A percentile compares a stretch with the other conserved stretches of the same genome.
These are phyloP conservation scores for Colletotrichum lini DNA, from an alignment of 2,329 filamentous ascomycete genomes.

Conservation along the genomic window DNA sequence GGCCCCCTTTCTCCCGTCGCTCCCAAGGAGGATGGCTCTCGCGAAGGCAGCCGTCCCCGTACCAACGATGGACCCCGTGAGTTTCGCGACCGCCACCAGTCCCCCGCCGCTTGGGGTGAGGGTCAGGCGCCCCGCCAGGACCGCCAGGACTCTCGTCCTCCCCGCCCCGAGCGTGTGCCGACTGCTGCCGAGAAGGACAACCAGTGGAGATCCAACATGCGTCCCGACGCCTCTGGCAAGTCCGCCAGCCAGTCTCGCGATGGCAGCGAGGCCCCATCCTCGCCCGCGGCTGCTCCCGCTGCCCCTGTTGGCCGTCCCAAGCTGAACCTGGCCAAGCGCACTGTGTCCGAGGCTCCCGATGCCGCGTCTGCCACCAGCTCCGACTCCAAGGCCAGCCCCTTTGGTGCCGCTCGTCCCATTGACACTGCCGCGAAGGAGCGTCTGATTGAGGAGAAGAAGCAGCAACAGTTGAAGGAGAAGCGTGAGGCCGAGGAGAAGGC, in stretches of 20 bases:
- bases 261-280: constrained; percentile 81
- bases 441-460: constrained; percentile 90
- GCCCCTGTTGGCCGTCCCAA: constrained; percentile 78
- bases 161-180: constrained; percentile 75
- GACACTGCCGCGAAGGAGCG: constrained; percentile 92
- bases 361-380: constrained; percentile 64
- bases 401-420: constrained; percentile 93
- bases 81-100: constrained; percentile 74
- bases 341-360: constrained; percentile 80
- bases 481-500: constrained; percentile 89
- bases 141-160: constrained; percentile 79
- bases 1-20: constrained; percentile 86
- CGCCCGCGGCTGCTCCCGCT: constrained; percentile 71
- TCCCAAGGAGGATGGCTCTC: constrained; percentile 65
- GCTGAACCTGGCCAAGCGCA: constrained; percentile 91
- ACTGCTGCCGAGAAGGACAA: constrained; percentile 94
- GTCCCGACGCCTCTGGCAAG: constrained; percentile 77
- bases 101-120: constrained; percentile 84
- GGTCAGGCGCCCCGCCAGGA: constrained; percentile 73
- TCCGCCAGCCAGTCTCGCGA: constrained; percentile 79
- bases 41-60: constrained; percentile 69
- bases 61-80: constrained; percentile 72
- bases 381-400: constrained; percentile 90
- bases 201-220: constrained; percentile 94
- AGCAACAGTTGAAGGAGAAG: constrained; percentile 82